phyloP scores from a whole-genome alignment of 2,329 filamentous ascomycete genomes.

The Talaromyces verruculosus region DNA sequence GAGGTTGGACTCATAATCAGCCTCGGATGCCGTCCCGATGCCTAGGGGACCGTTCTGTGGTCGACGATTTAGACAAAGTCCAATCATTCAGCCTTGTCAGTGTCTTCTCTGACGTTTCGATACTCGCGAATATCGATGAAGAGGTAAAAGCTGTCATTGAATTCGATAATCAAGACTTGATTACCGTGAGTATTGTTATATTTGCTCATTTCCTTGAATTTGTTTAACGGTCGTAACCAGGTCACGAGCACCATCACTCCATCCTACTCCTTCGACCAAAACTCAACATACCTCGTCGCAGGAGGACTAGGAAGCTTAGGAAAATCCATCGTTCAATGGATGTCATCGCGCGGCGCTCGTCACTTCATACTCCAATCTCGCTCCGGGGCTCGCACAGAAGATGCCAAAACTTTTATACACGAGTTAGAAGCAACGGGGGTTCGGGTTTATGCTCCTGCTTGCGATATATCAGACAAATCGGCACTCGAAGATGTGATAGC shows the following conservation, averaged over 20 bases:
- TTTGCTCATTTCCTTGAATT: background rate
- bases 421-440: background rate
- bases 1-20: background rate
- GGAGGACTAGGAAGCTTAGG: constrained; percentile 46
- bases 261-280: background rate
- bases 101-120: background rate
- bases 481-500: background rate
- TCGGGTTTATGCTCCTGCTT: background rate
- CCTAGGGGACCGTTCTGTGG: background rate
- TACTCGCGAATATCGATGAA: background rate
- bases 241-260: background rate
- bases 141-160: background rate
- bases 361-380: constrained; percentile 35
- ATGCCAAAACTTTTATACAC: background rate
- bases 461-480: background rate
- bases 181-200: background rate
- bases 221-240: background rate
- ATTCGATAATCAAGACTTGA: background rate
- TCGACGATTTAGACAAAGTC: background rate
- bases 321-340: constrained; percentile 49
- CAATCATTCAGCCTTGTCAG: background rate
- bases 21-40: background rate
- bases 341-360: constrained; percentile 50
- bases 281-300: background rate
- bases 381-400: background rate